Conservation (phyloP, 2,329 filamentous ascomycete genomes). For the Knoxdaviesia proteae region DNA sequence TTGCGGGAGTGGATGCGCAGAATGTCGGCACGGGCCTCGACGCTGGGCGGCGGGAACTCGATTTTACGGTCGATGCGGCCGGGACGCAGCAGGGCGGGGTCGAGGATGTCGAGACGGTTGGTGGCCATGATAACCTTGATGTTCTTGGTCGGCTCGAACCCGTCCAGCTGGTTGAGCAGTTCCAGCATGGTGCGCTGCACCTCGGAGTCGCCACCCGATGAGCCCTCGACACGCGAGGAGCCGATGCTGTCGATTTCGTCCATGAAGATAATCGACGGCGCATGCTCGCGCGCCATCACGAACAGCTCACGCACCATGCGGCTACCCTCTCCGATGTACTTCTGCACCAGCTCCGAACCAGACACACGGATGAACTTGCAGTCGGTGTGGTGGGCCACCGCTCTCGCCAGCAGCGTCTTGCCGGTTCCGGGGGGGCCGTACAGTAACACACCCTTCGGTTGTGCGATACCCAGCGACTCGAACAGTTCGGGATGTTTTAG, state of each 20-base stretch:
- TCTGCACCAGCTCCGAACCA: conserved; percentile 90
- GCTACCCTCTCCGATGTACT: conserved; percentile 96
- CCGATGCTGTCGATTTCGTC: conserved; percentile 99
- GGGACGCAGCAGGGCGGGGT: conserved; percentile 84
- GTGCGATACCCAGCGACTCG: conserved; percentile 94
- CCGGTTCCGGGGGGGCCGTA: conserved; percentile 95
- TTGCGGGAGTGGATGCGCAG: conserved; percentile 90
- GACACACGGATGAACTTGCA: conserved; percentile 98
- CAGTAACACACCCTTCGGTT: conserved; percentile 90
- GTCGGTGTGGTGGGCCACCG: conserved; percentile 93
- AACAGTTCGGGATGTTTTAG: conserved; percentile 97
- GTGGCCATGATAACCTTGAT: conserved; percentile 99
- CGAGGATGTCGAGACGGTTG: conserved; percentile 90
- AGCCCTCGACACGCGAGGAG: conserved; percentile 88
- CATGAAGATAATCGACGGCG: conserved; percentile 99
- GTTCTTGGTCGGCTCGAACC: conserved; percentile 97
- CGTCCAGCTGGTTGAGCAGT: conserved; percentile 91
- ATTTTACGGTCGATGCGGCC: conserved; percentile 97
- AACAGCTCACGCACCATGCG: conserved; percentile 98
- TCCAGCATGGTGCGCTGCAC: conserved; percentile 98
- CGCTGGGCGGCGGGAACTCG: conserved; percentile 90
- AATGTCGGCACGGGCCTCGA: conserved; percentile 93
- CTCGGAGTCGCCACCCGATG: conserved; percentile 86
- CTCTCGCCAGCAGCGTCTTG: conserved; percentile 86
- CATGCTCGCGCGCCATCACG: conserved; percentile 96